These are phyloP conservation scores for Cladosporium oxysporum DNA, from an alignment of 2,329 filamentous ascomycete species.

Conservation along the genomic window DNA sequence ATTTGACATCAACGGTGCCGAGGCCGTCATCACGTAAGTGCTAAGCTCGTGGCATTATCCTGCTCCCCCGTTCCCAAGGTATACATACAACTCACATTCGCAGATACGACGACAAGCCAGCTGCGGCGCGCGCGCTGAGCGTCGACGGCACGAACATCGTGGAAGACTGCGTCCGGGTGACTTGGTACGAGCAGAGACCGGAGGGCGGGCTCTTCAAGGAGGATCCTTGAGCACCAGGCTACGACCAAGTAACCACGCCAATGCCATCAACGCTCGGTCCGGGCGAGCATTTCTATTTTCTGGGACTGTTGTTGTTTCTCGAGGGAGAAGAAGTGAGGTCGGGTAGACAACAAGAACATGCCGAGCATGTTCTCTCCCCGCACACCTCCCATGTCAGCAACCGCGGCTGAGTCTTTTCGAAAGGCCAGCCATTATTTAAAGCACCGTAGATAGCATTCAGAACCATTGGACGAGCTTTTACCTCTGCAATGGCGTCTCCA, in stretches of 20 bases:
- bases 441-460: not conserved
- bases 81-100: not conserved
- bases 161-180: not conserved
- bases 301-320: not conserved
- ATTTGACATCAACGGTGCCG: not conserved
- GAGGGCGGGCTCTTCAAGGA: not conserved
- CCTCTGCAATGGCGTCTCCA: slow-evolving; percentile 30
- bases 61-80: not conserved
- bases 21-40: not conserved
- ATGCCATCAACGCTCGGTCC: not conserved
- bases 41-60: not conserved
- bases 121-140: not conserved
- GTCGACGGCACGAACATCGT: not conserved
- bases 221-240: not conserved
- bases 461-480: slow-evolving; percentile 2
- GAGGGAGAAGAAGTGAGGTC: slow-evolving; percentile 1
- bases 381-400: not conserved
- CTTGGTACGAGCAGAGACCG: not conserved
- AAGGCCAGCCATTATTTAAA: not conserved
- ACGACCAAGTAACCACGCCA: not conserved
- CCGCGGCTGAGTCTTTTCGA: slow-evolving; percentile 6
- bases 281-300: not conserved
- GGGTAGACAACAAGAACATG: not conserved
- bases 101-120: not conserved
- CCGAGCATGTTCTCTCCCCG: slow-evolving; percentile 9